Percentiles rank a stretch among this genome's conserved stretches.
phyloP scores from a whole-genome alignment of 1,139 yeast genomes.

The Yamadazyma mexicana region DNA sequence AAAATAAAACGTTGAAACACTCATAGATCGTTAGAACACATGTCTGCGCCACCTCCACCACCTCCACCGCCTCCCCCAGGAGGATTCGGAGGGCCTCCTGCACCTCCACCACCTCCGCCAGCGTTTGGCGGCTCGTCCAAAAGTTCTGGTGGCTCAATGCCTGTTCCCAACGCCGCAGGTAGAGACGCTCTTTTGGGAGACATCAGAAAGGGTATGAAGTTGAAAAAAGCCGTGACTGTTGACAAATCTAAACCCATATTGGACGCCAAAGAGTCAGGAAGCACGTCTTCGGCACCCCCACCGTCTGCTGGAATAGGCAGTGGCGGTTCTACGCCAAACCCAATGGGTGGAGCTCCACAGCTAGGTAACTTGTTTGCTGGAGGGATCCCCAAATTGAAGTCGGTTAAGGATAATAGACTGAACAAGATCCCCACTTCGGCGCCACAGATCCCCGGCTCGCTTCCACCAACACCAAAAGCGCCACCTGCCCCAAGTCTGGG shows the following conservation, averaged over 20 bases:
- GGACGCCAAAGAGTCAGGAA: constrained; percentile 25
- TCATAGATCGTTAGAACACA: not conserved
- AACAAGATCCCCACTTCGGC: constrained; percentile 43
- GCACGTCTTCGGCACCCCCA: constrained; percentile 9
- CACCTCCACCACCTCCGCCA: constrained; percentile 47
- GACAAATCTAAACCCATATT: constrained; percentile 48
- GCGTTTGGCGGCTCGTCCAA: constrained; percentile 21
- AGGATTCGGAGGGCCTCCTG: constrained; percentile 32
- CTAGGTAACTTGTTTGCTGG: constrained; percentile 83
- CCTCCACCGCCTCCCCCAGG: constrained; percentile 18
- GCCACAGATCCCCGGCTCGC: constrained; percentile 28
- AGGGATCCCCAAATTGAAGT: constrained; percentile 79
- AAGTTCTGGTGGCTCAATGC: constrained; percentile 23
- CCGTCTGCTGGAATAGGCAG: constrained; percentile 10
- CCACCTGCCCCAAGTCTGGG: constrained; percentile 12
- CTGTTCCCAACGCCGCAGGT: constrained; percentile 44
- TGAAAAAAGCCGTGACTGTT: constrained; percentile 67
- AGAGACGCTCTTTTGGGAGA: constrained; percentile 85
- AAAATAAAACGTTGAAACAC: not conserved
- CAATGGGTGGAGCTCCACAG: constrained; percentile 44
- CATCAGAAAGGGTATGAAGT: constrained; percentile 72
- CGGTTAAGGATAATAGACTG: constrained; percentile 47
- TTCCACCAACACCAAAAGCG: constrained; percentile 17
- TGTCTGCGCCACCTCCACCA: constrained; percentile 19
- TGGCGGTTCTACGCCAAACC: constrained; percentile 12